A percentile compares a stretch with the other conserved stretches of the same genome.
These are phyloP conservation scores for Chrysosphaeria jannelii DNA, from an alignment of 2,329 filamentous ascomycete species.

Conservation along the genomic window DNA sequence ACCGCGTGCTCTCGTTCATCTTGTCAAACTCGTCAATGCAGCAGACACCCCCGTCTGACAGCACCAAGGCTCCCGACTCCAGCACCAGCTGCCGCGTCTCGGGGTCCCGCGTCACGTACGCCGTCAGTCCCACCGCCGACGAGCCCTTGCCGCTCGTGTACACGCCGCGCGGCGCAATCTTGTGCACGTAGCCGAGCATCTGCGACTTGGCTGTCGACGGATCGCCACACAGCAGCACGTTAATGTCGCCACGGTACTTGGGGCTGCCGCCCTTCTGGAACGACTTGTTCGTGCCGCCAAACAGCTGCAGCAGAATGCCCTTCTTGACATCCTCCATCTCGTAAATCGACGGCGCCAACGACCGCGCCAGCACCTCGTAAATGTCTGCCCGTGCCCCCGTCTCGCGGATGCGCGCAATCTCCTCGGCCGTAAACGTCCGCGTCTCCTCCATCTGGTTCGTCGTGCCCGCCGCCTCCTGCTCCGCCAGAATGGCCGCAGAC, in stretches of 20 bases:
- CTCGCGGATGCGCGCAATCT: constrained; percentile 63
- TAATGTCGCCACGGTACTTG: constrained; percentile 90
- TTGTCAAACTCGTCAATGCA: constrained; percentile 72
- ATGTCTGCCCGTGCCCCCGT: constrained; percentile 59
- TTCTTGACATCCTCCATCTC: constrained; percentile 99
- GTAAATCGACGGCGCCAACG: constrained; percentile 79
- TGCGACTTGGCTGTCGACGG: constrained; percentile 94
- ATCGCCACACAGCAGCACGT: constrained; percentile 85
- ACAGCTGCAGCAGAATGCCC: constrained; percentile 83
- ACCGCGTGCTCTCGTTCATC: constrained; percentile 52
- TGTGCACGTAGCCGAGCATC: constrained; percentile 78
- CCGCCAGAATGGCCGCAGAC: constrained; percentile 16
- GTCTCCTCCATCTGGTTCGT: constrained; percentile 58
- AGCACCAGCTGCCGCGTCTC: constrained; percentile 55
- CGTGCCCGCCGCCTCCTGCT: constrained; percentile 20
- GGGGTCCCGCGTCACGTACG: constrained; percentile 53
- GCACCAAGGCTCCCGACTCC: constrained; percentile 48
- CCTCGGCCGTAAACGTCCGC: constrained; percentile 56
- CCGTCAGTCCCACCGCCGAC: constrained; percentile 54
- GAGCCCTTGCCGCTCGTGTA: constrained; percentile 62
- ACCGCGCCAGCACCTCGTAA: constrained; percentile 74
- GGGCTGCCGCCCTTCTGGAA: constrained; percentile 92
- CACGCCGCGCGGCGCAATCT: constrained; percentile 71
- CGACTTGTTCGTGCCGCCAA: constrained; percentile 91
- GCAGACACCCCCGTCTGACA: constrained; percentile 58